Percentiles rank a stretch among this genome's conserved stretches.
Conservation (phyloP, 2,329 filamentous ascomycete genomes). For the Stachybotrys chlorohalonatus region DNA sequence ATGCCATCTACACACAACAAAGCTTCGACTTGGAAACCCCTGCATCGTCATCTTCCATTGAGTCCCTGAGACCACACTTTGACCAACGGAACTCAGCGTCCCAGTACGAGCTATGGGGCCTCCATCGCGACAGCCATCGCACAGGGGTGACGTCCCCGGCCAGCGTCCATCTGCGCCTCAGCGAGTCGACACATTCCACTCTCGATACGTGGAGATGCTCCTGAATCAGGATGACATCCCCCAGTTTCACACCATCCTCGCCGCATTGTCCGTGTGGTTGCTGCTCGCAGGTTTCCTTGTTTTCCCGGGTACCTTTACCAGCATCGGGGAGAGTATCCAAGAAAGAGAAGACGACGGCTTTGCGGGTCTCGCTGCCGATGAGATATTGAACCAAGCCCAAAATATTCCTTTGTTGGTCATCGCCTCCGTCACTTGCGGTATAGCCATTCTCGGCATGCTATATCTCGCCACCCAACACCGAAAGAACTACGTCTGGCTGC, state of each 20-base stretch:
- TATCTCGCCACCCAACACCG: slow-evolving; percentile 34
- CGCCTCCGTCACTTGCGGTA: slow-evolving; percentile 30
- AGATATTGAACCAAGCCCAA: slow-evolving; percentile 14
- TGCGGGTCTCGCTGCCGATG: slow-evolving; percentile 8
- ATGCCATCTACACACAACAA: background rate
- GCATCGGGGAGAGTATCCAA: slow-evolving; percentile 18
- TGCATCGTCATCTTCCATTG: background rate
- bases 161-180: slow-evolving; percentile 5
- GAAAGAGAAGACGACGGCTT: slow-evolving; percentile 7
- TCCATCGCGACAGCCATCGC: background rate
- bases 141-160: background rate
- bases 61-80: background rate
- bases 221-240: slow-evolving; percentile 36
- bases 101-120: background rate
- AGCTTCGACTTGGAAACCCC: background rate
- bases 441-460: slow-evolving; percentile 24
- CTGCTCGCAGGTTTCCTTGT: slow-evolving; percentile 44
- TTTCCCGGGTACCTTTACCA: slow-evolving; percentile 42
- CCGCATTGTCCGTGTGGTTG: slow-evolving; percentile 30
- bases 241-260: slow-evolving; percentile 35
- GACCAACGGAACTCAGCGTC: background rate
- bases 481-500: slow-evolving; percentile 44
- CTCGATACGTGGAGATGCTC: slow-evolving; percentile 36
- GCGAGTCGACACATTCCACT: slow-evolving; percentile 16
- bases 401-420: slow-evolving; percentile 33